Evolutionary conservation across 176 grass and related monocot species (phyloP), one percentile per base, ranked within the genome.

Genomic region (Ananas comosus): DNA sequence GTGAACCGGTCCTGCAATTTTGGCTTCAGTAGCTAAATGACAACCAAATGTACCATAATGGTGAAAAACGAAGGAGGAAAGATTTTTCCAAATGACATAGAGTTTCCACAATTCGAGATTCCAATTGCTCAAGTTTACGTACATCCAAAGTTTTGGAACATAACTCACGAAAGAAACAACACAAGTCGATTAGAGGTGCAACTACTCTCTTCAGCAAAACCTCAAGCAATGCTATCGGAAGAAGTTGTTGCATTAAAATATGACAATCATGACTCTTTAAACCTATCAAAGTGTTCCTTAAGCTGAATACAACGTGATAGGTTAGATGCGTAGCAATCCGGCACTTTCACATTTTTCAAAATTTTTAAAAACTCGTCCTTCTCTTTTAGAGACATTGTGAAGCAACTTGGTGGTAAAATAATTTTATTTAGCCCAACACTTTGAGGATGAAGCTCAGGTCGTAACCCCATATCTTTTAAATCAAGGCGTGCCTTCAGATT

Each of bases 201-300:
- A 70, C 72, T 54, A 73, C 9, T 28, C 68, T 54, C 48, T 72
- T 83, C 7, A 23, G 19, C 1, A 65, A 27, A 51, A 63, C 78
- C 12, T 25, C 29, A 12, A 50, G 28, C 3, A 78, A 51, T 16
- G 68, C 80, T 11, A 78, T 47, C 9, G 68, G 80, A 50, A 83
- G 51, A 53, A 77, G 48, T 1, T 70, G 63, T 63, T 78, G 16
- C 21, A 85, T 14, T 2, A 76, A 16, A 64, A 79, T 57, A 63
- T 83, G 81, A 50, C 58, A 73, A 47, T 83, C 80, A 52, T 78
- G 80, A 28, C 65, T 78, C n/a, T 83, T 78, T 0, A 79, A 54
- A 4, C 68, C 51, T 28, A n/a, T 14, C 2, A 83, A 10, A 78
- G 11, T 16, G 54, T 8, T 76, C 47, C 14, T 69, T 65, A 52